phyloP scores from a whole-genome alignment of 2,329 filamentous ascomycete genomes.

The Calonectria ilicicola region DNA sequence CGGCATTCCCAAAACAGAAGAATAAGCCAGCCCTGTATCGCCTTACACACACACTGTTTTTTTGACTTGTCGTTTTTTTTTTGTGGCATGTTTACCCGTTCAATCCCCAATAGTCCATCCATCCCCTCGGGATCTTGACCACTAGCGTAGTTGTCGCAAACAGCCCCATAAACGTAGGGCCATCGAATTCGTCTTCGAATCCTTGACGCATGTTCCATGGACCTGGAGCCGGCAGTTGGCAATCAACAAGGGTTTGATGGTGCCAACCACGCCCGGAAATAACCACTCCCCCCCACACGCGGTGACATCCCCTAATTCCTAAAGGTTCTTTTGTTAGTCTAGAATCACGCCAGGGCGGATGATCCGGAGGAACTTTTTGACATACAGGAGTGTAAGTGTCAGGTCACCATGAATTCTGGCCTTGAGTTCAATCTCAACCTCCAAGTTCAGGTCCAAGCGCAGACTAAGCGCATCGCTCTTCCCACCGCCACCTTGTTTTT shows the following conservation, averaged over 20 bases:
- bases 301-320: background rate
- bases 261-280: background rate
- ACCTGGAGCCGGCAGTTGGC: background rate
- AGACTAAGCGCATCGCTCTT: constrained; percentile 65
- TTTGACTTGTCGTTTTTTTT: no score
- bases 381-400: constrained; percentile 76
- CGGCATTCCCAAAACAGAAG: no score
- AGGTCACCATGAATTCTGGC: constrained; percentile 90
- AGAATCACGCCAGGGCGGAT: background rate
- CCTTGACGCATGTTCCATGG: background rate
- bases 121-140: no score
- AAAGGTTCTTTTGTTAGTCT: background rate
- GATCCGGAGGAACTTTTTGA: constrained; percentile 29
- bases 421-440: constrained; percentile 87
- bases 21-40: no score
- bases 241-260: background rate
- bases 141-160: no score
- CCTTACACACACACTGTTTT: no score
- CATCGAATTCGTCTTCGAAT: background rate
- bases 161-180: no score
- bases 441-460: constrained; percentile 82
- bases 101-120: no score
- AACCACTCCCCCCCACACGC: background rate
- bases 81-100: no score
- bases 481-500: constrained; percentile 19